Percentiles rank a stretch among this genome's conserved stretches.
Conservation (phyloP, 2,329 filamentous ascomycete species). For the Fusarium sp. region DNA sequence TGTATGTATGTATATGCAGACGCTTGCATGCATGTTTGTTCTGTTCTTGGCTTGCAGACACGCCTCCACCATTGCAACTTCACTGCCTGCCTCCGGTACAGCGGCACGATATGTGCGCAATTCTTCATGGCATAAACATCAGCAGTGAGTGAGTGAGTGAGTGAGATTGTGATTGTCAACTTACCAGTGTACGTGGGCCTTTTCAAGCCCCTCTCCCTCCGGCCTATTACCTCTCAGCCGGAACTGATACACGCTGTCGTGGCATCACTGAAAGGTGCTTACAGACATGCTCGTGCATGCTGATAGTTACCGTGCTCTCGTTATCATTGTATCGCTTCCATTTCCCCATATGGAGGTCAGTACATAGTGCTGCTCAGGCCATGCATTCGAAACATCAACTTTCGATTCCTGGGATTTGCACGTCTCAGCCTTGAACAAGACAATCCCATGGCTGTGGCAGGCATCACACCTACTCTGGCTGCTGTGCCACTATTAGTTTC, state of each 20-base stretch:
- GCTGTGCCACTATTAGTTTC: slow-evolving; percentile 25
- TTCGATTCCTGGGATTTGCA: slow-evolving; percentile 15
- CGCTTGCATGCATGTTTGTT: slow-evolving; percentile 13
- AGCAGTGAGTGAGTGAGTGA: slow-evolving; percentile 21
- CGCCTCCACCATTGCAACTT: slow-evolving; percentile 21
- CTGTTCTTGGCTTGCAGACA: slow-evolving; percentile 12
- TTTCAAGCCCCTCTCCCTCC: slow-evolving; percentile 3
- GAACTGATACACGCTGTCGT: slow-evolving; percentile 13
- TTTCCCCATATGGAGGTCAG: slow-evolving; percentile 32
- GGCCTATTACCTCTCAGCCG: slow-evolving; percentile 22
- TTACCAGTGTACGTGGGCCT: slow-evolving; percentile 9
- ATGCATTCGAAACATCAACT: slow-evolving; percentile 19
- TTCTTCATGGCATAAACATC: slow-evolving; percentile 12
- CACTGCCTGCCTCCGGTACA: slow-evolving; percentile 23
- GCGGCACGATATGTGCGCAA: slow-evolving; percentile 31
- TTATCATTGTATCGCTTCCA: slow-evolving; percentile 22
- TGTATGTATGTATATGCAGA: not conserved
- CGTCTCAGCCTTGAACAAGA: slow-evolving; percentile 23
- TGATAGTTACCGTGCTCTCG: not conserved
- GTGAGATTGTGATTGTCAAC: slow-evolving; percentile 29
- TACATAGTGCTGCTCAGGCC: slow-evolving; percentile 21
- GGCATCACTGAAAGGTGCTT: slow-evolving; percentile 18
- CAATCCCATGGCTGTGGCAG: slow-evolving; percentile 25
- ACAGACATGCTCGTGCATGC: slow-evolving; percentile 26
- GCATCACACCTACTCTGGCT: slow-evolving; percentile 22